A percentile compares a stretch with the other conserved stretches of the same genome.
Evolutionary conservation across 352 stramenopile genomes (phyloP).

Genomic region (Plasmopara muralis): DNA sequence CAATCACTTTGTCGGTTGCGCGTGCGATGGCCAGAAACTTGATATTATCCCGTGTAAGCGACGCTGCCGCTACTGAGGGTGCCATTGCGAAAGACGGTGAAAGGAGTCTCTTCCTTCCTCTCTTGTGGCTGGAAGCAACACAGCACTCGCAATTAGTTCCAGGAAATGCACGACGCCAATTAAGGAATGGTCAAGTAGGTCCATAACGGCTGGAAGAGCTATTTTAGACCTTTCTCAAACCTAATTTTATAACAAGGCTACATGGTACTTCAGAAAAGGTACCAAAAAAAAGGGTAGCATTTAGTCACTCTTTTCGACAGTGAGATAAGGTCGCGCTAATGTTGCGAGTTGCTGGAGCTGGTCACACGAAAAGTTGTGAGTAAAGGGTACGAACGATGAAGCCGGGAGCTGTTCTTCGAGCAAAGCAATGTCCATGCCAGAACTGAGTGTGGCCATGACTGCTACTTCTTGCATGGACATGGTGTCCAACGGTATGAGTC

Average conservation of each 20-base stretch:
- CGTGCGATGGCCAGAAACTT: constrained; percentile 81
- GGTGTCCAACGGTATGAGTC: constrained; percentile 22
- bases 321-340: constrained; percentile 30
- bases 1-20: constrained; percentile 73
- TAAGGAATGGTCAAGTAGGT: background rate
- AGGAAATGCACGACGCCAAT: background rate
- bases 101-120: no score
- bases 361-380: constrained; percentile 24
- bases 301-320: constrained; percentile 22
- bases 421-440: constrained; percentile 52
- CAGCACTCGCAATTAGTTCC: background rate
- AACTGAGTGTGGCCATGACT: constrained; percentile 42
- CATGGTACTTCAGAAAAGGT: background rate
- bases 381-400: constrained; percentile 30
- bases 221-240: constrained; percentile 17
- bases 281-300: background rate
- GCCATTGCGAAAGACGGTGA: background rate
- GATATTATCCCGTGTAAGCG: constrained; percentile 72
- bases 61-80: constrained; percentile 17
- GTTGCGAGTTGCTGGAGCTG: constrained; percentile 35
- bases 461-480: constrained; percentile 45
- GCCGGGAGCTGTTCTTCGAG: constrained; percentile 53
- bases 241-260: constrained; percentile 13
- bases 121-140: no score
- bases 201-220: background rate